A percentile compares a stretch with the other conserved stretches of the same genome.
phyloP scores from a whole-genome alignment of 2,329 filamentous ascomycete genomes.

The Exophiala dermatitidis region DNA sequence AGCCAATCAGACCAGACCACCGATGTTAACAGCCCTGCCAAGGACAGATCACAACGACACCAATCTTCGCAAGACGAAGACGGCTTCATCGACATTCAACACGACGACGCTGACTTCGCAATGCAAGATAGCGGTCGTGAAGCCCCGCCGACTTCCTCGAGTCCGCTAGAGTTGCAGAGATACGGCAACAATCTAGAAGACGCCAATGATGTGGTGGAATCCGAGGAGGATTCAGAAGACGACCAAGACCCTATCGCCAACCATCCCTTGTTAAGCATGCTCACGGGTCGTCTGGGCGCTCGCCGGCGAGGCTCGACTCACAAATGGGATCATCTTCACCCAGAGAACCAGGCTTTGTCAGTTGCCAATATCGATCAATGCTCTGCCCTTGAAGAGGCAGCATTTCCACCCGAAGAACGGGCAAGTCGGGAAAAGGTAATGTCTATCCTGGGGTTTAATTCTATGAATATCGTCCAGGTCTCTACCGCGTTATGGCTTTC shows the following conservation, averaged over 20 bases:
- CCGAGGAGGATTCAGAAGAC: conserved; percentile 24
- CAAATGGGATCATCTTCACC: conserved; percentile 54
- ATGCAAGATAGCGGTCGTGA: conserved; percentile 18
- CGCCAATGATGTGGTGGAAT: conserved; percentile 17
- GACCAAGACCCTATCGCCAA: conserved; percentile 24
- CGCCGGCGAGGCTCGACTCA: conserved; percentile 24
- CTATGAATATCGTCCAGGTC: neutral
- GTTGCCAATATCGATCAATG: conserved; percentile 46
- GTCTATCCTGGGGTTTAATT: no score
- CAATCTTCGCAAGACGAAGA: conserved; percentile 22
- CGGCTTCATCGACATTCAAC: conserved; percentile 25
- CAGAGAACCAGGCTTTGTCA: conserved; percentile 67
- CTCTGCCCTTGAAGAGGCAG: conserved; percentile 49
- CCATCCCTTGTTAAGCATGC: conserved; percentile 26
- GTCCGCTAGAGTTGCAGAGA: conserved; percentile 21
- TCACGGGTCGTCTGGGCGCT: conserved; percentile 24
- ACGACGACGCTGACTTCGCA: conserved; percentile 21
- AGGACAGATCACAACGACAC: conserved; percentile 14
- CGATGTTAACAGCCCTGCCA: conserved; percentile 9
- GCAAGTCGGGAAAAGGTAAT: conserved; percentile 54
- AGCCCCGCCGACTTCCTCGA: conserved; percentile 4
- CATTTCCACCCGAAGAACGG: conserved; percentile 53
- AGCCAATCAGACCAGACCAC: conserved; percentile 11
- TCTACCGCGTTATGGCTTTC: neutral
- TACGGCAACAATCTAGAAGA: conserved; percentile 19